Percentiles rank a stretch among this genome's conserved stretches.
phyloP scores from a whole-genome alignment of 495 filamentous ascomycete genomes.

The Trichoderma erinaceum region DNA sequence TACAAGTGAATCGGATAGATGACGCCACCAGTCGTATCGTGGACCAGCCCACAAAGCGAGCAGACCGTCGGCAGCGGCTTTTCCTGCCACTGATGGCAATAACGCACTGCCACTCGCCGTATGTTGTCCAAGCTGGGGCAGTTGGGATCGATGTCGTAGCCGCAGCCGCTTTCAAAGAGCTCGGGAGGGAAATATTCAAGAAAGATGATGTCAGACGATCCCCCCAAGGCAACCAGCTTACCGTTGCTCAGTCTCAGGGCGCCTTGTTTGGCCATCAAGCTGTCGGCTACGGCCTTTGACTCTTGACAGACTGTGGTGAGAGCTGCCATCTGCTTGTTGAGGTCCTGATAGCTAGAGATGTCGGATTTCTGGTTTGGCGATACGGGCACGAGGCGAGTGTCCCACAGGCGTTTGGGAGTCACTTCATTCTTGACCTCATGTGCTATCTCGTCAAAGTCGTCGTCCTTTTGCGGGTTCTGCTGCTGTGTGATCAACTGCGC shows the following conservation, averaged over 20 bases:
- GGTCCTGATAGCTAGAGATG: slow-evolving; percentile 19
- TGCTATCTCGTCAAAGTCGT: slow-evolving; percentile 15
- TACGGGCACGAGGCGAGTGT: slow-evolving; percentile 22
- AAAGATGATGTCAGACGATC: slow-evolving; percentile 24
- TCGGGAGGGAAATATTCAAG: slow-evolving; percentile 26
- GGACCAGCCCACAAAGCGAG: slow-evolving; percentile 23
- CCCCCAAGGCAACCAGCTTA: slow-evolving; percentile 23
- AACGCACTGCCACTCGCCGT: slow-evolving; percentile 27
- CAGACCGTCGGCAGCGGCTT: slow-evolving; percentile 22
- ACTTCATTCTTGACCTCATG: slow-evolving; percentile 13
- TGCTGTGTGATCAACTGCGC: not conserved
- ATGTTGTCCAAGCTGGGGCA: slow-evolving; percentile 25
- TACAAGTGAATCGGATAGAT: slow-evolving; percentile 25
- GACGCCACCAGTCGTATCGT: slow-evolving; percentile 14
- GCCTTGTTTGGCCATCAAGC: slow-evolving; percentile 20
- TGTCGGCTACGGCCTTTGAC: slow-evolving; percentile 19
- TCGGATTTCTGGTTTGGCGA: slow-evolving; percentile 24
- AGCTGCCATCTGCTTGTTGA: slow-evolving; percentile 23
- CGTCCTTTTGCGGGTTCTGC: not conserved
- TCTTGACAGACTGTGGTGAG: slow-evolving; percentile 24
- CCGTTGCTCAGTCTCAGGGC: slow-evolving; percentile 25
- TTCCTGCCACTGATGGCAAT: slow-evolving; percentile 28
- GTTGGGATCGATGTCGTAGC: slow-evolving; percentile 20
- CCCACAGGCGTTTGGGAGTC: slow-evolving; percentile 12
- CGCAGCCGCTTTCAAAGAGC: slow-evolving; percentile 19